Evolutionary conservation across 768 basidiomycete genomes (phyloP).

Genomic region (Paxillus involutus): DNA sequence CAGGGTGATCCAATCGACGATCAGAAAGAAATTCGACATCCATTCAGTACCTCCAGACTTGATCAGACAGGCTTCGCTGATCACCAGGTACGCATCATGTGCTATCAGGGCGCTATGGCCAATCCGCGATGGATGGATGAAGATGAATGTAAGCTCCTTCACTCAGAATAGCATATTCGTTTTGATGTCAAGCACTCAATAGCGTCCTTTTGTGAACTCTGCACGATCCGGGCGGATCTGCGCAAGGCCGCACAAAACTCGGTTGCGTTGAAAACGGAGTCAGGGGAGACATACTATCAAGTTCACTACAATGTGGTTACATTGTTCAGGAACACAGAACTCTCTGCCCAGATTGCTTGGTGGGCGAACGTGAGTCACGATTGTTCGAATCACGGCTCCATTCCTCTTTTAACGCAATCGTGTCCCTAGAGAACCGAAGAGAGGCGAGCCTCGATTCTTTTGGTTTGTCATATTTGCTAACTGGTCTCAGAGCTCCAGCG

Average conservation of each 20-base stretch:
- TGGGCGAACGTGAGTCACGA: slow-evolving; percentile 3
- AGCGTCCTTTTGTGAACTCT: slow-evolving; percentile 7
- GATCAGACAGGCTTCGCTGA: neutral
- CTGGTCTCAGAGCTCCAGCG: slow-evolving; percentile 1
- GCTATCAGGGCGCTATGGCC: slow-evolving; percentile 9
- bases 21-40: slow-evolving; percentile 8
- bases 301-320: slow-evolving; percentile 15
- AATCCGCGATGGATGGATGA: slow-evolving; percentile 15
- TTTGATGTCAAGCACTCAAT: neutral
- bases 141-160: slow-evolving; percentile 6
- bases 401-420: neutral
- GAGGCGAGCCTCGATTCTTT: neutral
- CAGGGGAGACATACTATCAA: slow-evolving; percentile 4
- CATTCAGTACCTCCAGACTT: slow-evolving; percentile 5
- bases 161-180: too few species aligned
- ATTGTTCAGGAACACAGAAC: slow-evolving; percentile 8
- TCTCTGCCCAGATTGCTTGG: slow-evolving; percentile 9
- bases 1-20: slow-evolving; percentile 5
- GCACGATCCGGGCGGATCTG: slow-evolving; percentile 4
- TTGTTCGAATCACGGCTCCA: neutral
- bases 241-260: neutral
- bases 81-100: slow-evolving; percentile 4
- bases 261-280: neutral
- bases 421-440: slow-evolving; percentile 1
- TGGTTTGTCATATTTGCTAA: neutral